Evolutionary conservation across 352 stramenopile species (phyloP).

Genomic region (Globisporangium cylindrosporum): DNA sequence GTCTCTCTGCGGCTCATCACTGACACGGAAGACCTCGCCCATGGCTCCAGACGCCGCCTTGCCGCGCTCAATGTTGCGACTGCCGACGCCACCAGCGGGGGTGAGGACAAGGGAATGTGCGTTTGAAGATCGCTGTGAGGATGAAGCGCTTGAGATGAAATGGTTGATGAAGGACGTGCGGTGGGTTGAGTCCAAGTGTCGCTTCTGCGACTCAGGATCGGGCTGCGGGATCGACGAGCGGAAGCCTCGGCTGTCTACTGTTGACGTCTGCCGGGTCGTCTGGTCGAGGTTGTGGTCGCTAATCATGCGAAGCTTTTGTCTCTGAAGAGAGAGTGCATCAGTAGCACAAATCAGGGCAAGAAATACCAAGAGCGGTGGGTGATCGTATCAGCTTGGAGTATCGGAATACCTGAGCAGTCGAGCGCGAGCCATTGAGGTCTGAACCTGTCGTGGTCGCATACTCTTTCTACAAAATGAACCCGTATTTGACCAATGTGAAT

Average conservation of each 20-base stretch:
- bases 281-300: conserved; percentile 55
- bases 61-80: conserved; percentile 44
- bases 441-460: conserved; percentile 52
- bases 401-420: conserved; percentile 26
- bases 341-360: background rate
- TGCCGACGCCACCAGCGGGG: conserved; percentile 43
- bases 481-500: background rate
- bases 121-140: conserved; percentile 4
- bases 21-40: conserved; percentile 60
- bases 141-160: conserved; percentile 21
- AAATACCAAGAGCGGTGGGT: too few species aligned
- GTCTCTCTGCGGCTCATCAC: conserved; percentile 60
- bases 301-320: conserved; percentile 48
- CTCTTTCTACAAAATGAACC: conserved; percentile 39
- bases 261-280: conserved; percentile 46
- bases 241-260: conserved; percentile 31
- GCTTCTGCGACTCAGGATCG: conserved; percentile 46
- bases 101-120: conserved; percentile 30
- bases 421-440: conserved; percentile 47
- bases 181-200: conserved; percentile 65
- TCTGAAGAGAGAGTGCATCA: conserved; percentile 20
- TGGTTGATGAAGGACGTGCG: conserved; percentile 53
- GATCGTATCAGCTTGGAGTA: too few species aligned
- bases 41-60: conserved; percentile 62
- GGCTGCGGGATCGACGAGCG: conserved; percentile 46